A percentile compares a stretch with the other conserved stretches of the same genome.
Evolutionary conservation across 208 protist genomes (phyloP).

Genomic region (Entamoeba histolytica): DNA sequence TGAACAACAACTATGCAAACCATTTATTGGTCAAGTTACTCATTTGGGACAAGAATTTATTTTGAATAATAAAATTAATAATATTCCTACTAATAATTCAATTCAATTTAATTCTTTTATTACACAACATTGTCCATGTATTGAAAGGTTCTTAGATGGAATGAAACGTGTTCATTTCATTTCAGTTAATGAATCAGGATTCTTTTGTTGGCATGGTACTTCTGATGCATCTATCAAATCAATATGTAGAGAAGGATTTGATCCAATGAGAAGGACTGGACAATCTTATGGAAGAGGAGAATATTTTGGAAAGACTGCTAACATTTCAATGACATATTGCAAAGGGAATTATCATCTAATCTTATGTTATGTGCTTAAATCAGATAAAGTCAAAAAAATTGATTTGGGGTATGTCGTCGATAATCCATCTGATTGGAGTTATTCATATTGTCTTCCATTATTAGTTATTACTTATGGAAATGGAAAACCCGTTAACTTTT

Average conservation of each 20-base stretch:
- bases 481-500: neutral
- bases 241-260: neutral
- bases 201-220: neutral
- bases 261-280: neutral
- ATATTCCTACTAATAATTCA: neutral
- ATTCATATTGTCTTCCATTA: neutral
- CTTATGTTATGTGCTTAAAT: neutral
- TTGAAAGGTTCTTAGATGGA: neutral
- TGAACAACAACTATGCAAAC: neutral
- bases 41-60: neutral
- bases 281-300: neutral
- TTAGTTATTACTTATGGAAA: neutral
- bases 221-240: neutral
- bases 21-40: neutral
- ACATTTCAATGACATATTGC: neutral
- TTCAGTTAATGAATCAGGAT: neutral
- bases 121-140: neutral
- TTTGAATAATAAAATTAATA: neutral
- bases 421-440: neutral
- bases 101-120: neutral
- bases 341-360: neutral
- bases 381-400: neutral
- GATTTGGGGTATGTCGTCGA: neutral
- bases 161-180: neutral
- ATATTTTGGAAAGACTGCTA: neutral